Conservation (phyloP, 176 grass and related monocot genomes). For the Bolboschoenus planiculmis region DNA sequence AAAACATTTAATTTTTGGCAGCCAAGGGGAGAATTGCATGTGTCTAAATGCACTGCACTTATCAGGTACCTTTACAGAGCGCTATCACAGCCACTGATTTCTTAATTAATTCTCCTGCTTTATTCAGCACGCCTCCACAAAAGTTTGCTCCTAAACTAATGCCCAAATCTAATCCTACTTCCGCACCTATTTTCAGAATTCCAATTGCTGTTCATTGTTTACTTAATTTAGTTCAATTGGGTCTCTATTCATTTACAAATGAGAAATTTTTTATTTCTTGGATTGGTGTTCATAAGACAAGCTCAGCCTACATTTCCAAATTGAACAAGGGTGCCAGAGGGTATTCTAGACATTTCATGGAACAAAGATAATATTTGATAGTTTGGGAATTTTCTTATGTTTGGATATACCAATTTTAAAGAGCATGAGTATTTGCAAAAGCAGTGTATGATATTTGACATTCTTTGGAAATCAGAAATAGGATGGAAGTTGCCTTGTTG, state of each 20-base stretch:
- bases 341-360: neutral
- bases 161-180: conserved; percentile 27
- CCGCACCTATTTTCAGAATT: conserved; percentile 23
- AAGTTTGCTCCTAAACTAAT: conserved; percentile 15
- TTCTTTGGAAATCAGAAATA: neutral
- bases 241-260: conserved; percentile 14
- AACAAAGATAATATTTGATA: neutral
- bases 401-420: neutral
- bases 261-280: neutral
- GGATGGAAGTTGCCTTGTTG: neutral
- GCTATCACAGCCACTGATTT: conserved; percentile 27
- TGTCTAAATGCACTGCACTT: conserved; percentile 35
- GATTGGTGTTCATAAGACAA: neutral
- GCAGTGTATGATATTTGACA: too few relatives aligned
- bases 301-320: neutral
- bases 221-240: conserved; percentile 13
- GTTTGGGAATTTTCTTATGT: neutral
- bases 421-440: too few relatives aligned
- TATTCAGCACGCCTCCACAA: conserved; percentile 25
- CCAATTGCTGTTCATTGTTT: neutral
- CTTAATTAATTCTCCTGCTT: conserved; percentile 28
- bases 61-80: conserved; percentile 31
- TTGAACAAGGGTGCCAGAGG: neutral
- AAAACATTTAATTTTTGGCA: neutral
- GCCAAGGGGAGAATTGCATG: neutral